These are phyloP conservation scores for Ramularia endophylla DNA, from an alignment of 2,329 filamentous ascomycete genomes.

Conservation along the genomic window DNA sequence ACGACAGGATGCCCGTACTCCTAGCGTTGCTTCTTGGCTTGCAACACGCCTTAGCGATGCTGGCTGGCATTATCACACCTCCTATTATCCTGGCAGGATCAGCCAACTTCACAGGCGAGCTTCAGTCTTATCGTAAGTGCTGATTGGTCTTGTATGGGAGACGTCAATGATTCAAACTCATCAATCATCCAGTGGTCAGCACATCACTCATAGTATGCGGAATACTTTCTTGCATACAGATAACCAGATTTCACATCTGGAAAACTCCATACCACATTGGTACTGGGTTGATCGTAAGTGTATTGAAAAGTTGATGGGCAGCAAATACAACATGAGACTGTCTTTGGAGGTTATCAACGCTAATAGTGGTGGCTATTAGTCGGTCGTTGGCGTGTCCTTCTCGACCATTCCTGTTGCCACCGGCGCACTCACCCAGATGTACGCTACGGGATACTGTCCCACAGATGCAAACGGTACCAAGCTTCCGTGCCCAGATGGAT, in stretches of 20 bases:
- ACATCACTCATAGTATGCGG: constrained; percentile 74
- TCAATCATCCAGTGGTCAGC: too few species aligned
- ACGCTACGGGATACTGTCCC: constrained; percentile 63
- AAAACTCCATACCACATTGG: constrained; percentile 69
- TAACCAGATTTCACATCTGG: constrained; percentile 67
- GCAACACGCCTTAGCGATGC: constrained; percentile 73
- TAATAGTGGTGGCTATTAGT: too few species aligned
- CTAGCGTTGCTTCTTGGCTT: constrained; percentile 69
- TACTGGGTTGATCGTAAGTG: constrained; percentile 59
- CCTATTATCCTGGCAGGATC: constrained; percentile 65
- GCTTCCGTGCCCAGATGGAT: constrained; percentile 69
- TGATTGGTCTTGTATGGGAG: too few species aligned
- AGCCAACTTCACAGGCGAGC: constrained; percentile 55
- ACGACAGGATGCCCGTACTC: constrained; percentile 70
- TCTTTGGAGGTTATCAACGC: too few species aligned
- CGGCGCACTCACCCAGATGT: constrained; percentile 71
- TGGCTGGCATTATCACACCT: constrained; percentile 63
- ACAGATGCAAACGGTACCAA: constrained; percentile 55
- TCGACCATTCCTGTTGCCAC: constrained; percentile 67
- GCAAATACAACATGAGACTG: too few species aligned
- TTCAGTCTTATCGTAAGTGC: constrained; percentile 71
- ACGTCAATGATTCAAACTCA: too few species aligned
- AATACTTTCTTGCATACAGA: constrained; percentile 67
- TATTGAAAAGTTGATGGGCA: too few species aligned
- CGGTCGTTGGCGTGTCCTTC: constrained; percentile 74